These are phyloP conservation scores for Elaeis guineensis DNA, from an alignment of 176 grass and related monocot species.

Conservation along the genomic window DNA sequence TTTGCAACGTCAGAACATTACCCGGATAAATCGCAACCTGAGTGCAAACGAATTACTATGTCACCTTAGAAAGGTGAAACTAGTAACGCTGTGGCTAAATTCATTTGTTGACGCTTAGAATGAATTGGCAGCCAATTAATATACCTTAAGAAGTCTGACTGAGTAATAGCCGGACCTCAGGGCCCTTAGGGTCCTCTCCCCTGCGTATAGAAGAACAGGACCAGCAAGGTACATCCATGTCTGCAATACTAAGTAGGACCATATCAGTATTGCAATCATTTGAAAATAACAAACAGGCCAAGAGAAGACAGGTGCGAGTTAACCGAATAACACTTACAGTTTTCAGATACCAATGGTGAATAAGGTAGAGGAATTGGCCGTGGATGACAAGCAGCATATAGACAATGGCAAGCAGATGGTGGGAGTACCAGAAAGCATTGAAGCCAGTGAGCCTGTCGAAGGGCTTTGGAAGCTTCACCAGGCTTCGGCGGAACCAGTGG, in stretches of 20 bases:
- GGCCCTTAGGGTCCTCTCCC: constrained; percentile 76
- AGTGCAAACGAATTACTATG: not conserved
- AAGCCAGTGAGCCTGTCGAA: constrained; percentile 91
- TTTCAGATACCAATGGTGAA: constrained; percentile 63
- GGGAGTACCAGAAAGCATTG: constrained; percentile 99
- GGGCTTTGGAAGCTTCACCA: constrained; percentile 88
- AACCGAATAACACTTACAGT: constrained; percentile 37
- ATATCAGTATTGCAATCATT: no score
- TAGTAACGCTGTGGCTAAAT: no score
- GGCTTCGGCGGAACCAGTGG: constrained; percentile 78
- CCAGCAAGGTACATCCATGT: constrained; percentile 99
- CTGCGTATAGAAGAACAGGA: constrained; percentile 77
- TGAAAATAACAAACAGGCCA: no score
- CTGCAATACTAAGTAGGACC: constrained; percentile 31
- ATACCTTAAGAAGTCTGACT: constrained; percentile 78
- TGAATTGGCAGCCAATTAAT: no score
- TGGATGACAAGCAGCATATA: constrained; percentile 85
- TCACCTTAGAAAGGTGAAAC: no score
- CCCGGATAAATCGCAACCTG: constrained; percentile 98
- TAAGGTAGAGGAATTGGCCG: constrained; percentile 76
- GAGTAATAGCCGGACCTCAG: constrained; percentile 91
- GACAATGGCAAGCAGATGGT: constrained; percentile 83
- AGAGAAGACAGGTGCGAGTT: not conserved
- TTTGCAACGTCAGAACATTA: constrained; percentile 88
- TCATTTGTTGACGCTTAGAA: no score